Conservation (phyloP, 2,329 filamentous ascomycete genomes). For the Grosmannia serpens region DNA sequence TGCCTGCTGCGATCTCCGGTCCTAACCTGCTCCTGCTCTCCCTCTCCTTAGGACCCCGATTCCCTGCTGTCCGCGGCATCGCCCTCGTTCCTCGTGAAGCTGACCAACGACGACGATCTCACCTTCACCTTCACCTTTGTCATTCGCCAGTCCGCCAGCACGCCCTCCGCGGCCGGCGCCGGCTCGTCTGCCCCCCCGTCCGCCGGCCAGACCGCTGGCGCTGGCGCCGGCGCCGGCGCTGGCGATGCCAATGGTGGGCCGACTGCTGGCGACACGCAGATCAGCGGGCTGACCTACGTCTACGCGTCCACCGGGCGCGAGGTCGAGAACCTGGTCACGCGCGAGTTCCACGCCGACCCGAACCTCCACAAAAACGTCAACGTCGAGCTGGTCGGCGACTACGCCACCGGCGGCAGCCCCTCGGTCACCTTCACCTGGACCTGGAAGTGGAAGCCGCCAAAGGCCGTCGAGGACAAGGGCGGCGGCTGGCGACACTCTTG, state of each 20-base stretch:
- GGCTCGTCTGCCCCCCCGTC: conserved; percentile 3
- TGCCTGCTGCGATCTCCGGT: neutral
- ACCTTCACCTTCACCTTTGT: conserved; percentile 89
- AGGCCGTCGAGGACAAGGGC: conserved; percentile 64
- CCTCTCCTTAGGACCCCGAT: conserved; percentile 63
- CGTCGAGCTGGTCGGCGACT: conserved; percentile 90
- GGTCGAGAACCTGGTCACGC: conserved; percentile 83
- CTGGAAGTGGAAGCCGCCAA: conserved; percentile 95
- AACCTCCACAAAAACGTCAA: conserved; percentile 97
- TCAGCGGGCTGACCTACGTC: conserved; percentile 85
- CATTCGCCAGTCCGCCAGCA: conserved; percentile 41
- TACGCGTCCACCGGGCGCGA: conserved; percentile 79
- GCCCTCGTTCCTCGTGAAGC: conserved; percentile 73
- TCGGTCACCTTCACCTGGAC: conserved; percentile 88
- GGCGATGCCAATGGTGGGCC: conserved; percentile 35
- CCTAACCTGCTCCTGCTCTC: conserved; percentile 14
- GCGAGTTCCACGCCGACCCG: conserved; percentile 93
- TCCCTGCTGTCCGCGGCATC: conserved; percentile 29
- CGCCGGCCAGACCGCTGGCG: conserved; percentile 12
- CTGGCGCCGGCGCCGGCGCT: conserved; percentile 16
- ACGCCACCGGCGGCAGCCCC: conserved; percentile 66
- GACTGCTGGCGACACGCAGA: conserved; percentile 54
- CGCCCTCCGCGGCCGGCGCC: conserved; percentile 8
- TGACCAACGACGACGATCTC: conserved; percentile 85
- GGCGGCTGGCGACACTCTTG: conserved; percentile 94